phyloP scores from a whole-genome alignment of 2,329 filamentous ascomycete genomes.

The Cyphellophora europaea region DNA sequence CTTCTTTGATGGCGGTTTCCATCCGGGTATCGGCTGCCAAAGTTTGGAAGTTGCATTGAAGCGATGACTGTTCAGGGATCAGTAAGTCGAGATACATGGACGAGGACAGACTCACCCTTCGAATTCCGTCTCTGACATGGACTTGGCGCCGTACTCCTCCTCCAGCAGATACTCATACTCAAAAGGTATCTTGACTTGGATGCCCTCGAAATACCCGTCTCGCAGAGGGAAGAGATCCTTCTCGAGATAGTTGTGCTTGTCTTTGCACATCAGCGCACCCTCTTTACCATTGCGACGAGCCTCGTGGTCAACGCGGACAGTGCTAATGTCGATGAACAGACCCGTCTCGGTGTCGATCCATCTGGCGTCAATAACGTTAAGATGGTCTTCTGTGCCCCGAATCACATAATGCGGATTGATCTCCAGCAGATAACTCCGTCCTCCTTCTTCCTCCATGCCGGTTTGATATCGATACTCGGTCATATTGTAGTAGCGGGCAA shows the following conservation, averaged over 20 bases:
- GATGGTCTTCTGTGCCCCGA: constrained; percentile 32
- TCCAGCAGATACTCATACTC: constrained; percentile 44
- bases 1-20: background rate
- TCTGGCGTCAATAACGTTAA: constrained; percentile 51
- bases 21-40: constrained; percentile 11
- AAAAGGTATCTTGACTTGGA: constrained; percentile 46
- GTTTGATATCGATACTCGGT: constrained; percentile 43
- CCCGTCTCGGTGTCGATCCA: constrained; percentile 53
- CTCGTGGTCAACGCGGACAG: constrained; percentile 38
- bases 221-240: constrained; percentile 49
- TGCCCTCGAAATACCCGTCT: constrained; percentile 43
- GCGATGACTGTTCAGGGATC: constrained; percentile 10
- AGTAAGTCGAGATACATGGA: background rate
- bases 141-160: constrained; percentile 44
- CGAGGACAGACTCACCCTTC: constrained; percentile 25
- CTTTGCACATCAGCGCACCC: constrained; percentile 46
- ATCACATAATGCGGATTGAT: constrained; percentile 48
- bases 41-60: constrained; percentile 16
- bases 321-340: constrained; percentile 54
- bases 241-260: constrained; percentile 44
- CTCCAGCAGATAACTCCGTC: constrained; percentile 45
- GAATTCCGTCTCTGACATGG: constrained; percentile 38
- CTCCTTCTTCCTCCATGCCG: constrained; percentile 16
- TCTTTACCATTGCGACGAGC: constrained; percentile 27
- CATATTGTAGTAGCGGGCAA: constrained; percentile 54